phyloP scores from a whole-genome alignment of 2,329 filamentous ascomycete genomes.

The Aspergillus japonicus region DNA sequence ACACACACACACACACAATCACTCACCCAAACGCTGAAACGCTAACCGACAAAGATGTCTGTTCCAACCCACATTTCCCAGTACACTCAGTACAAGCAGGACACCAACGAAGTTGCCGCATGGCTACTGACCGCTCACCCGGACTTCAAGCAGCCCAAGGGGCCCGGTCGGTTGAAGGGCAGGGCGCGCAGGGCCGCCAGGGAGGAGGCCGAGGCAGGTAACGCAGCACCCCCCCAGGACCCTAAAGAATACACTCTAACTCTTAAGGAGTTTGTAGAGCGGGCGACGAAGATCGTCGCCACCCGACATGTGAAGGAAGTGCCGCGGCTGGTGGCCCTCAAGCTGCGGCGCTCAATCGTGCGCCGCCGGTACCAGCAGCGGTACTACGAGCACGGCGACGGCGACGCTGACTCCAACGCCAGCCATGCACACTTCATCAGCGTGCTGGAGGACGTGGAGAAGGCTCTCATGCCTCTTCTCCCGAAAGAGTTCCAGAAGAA shows the following conservation, averaged over 20 bases:
- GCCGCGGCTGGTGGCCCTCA: background rate
- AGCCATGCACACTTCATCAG: background rate
- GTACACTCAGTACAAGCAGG: background rate
- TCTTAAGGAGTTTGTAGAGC: background rate
- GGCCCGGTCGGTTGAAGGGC: background rate
- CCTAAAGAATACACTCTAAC: background rate
- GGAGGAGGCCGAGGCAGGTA: background rate
- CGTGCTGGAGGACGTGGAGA: background rate
- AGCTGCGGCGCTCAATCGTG: background rate
- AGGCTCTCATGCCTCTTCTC: background rate
- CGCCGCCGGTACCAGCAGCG: background rate
- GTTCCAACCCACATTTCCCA: background rate
- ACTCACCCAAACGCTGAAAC: background rate
- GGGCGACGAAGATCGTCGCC: background rate
- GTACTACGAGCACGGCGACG: background rate
- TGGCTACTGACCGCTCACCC: background rate
- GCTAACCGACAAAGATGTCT: background rate
- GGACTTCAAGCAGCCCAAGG: background rate
- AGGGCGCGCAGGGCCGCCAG: background rate
- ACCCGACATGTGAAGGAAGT: background rate
- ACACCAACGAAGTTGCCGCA: background rate
- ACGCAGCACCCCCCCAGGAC: background rate
- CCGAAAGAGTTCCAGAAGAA: background rate
- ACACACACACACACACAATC: no score
- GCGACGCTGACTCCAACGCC: background rate